Evolutionary conservation across 2,329 filamentous ascomycete species (phyloP).

Genomic region (Bisporella sp.): DNA sequence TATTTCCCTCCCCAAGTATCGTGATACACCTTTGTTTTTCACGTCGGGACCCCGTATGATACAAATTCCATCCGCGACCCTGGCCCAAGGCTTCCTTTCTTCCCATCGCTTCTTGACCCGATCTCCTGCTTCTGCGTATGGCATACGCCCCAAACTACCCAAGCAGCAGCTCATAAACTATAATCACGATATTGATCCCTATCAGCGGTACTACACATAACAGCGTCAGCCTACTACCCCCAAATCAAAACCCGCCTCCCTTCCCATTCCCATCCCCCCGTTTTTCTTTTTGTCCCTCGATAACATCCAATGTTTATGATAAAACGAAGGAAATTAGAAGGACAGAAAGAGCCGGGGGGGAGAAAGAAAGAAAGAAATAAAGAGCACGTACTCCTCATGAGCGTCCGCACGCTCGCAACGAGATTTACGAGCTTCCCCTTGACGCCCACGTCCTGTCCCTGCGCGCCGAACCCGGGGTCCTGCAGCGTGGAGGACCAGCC

Average conservation of each 20-base stretch:
- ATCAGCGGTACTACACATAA: constrained; percentile 66
- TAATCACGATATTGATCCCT: constrained; percentile 73
- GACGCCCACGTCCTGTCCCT: constrained; percentile 64
- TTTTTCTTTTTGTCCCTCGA: background rate
- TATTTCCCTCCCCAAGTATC: background rate
- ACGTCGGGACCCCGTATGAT: background rate
- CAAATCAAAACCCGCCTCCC: background rate
- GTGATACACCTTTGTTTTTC: background rate
- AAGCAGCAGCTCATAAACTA: constrained; percentile 72
- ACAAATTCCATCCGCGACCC: background rate
- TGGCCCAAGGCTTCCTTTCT: too few species aligned
- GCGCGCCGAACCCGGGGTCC: constrained; percentile 72
- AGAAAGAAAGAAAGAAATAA: constrained; percentile 31
- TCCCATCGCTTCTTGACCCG: too few species aligned
- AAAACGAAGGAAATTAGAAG: too few species aligned
- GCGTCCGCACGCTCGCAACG: constrained; percentile 80
- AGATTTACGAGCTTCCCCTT: constrained; percentile 84
- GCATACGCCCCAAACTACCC: constrained; percentile 40
- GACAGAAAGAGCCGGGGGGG: too few species aligned
- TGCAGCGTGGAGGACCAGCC: constrained; percentile 58
- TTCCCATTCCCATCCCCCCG: background rate
- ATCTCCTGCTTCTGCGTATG: background rate
- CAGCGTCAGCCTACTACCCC: background rate
- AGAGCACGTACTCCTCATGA: constrained; percentile 69
- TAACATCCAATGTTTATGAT: background rate